Evolutionary conservation across 345 rosid species (phyloP).

Genomic region (Firmiana major): DNA sequence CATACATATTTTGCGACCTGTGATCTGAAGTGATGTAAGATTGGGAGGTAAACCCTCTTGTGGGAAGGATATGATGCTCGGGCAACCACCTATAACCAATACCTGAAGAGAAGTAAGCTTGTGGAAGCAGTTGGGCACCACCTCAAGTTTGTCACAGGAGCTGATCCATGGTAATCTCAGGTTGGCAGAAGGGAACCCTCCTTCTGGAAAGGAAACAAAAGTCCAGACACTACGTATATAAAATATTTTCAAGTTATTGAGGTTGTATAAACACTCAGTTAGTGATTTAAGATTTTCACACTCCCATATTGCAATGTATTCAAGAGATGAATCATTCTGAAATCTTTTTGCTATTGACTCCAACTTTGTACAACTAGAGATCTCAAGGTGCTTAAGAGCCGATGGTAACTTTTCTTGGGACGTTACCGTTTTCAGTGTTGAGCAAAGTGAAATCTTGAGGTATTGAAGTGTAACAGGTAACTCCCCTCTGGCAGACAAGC

Average conservation of each 20-base stretch:
- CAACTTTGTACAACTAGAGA: background rate
- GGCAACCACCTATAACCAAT: background rate
- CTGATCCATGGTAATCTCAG: background rate
- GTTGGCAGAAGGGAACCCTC: background rate
- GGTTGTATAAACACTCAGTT: background rate
- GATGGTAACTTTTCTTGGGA: background rate
- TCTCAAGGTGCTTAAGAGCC: background rate
- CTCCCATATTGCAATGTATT: background rate
- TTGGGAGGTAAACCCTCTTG: background rate
- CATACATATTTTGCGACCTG: background rate
- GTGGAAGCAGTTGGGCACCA: background rate
- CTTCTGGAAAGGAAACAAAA: background rate
- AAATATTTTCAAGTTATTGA: background rate
- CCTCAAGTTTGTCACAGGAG: background rate
- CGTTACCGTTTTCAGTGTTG: background rate
- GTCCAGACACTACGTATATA: background rate
- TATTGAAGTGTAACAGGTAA: background rate
- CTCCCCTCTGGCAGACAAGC: background rate
- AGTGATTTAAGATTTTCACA: background rate
- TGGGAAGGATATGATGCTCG: background rate
- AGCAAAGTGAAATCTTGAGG: background rate
- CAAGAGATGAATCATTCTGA: background rate
- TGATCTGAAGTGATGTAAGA: background rate
- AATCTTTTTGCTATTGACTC: background rate
- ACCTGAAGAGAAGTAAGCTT: background rate